Base-by-base conservation (phyloP, 2,329 filamentous ascomycete genomes). In the Grosmannia penicillata region DNA sequence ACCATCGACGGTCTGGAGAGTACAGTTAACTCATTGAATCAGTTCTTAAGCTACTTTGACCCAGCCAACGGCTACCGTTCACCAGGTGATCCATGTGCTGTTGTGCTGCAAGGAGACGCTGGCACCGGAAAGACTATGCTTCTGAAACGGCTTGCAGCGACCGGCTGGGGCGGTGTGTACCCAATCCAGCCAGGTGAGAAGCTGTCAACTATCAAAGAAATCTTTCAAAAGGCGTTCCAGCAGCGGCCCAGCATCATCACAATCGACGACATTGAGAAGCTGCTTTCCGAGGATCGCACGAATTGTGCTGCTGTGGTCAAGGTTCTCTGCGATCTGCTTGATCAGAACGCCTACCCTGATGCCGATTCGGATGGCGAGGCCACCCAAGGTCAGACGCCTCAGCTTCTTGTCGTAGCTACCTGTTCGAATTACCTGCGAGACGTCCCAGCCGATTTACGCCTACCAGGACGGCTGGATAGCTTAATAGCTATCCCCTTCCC, bases 81-180 rank as follows among this genome's bases (percentile, higher is more conserved):
- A 17, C 18, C 10, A 24, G 28, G 8, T 41, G 53, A 49, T 49
- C 58, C 33, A 44, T 66, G 70, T 37, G 75, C 75, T 0, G 68
- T 91, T 26, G 66, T 91, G 19, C 64, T 95, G 5, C 78, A 93
- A 53, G 89, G 89, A 13, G 78, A 82, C 15, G 73, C 75, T 44
- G 87, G 89, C 10, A 93, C 83, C 0, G 89, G 89, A 19, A 95
- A 95, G 60, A 80, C 75, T 1, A 68, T 81, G 45, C 63, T 95
- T 1, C 61, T 95, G 1, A 56, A 78, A 14, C 70, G 72, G 24
- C 65, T 95, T 17, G 71, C 76, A 8, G 67, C 64, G 7, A 72
- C 75, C 0, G 69, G 68, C 41, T 94, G 85, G 82, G 74, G 72
- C 18, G 72, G 71, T 29, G 73, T 86, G 1, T 69, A 81, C 46